Evolutionary conservation across 1,284 basidiomycete genomes (phyloP), one percentile per base, ranked within the genome.

Genomic region (Exobasidium rhododendri): DNA sequence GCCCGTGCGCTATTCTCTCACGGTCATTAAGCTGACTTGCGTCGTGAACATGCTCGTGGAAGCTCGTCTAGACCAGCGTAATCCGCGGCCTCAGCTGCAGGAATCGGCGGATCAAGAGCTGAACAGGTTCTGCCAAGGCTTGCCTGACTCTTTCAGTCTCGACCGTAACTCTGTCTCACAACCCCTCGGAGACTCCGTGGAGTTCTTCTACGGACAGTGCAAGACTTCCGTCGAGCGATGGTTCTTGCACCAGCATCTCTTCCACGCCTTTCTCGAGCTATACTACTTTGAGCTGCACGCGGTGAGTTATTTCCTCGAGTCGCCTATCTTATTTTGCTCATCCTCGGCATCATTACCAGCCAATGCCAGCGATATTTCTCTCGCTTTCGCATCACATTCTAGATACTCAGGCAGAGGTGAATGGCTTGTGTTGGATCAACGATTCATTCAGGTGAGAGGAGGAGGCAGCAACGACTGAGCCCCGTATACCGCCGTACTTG

Each of bases 241-340:
- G 47, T 31, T 50, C 24, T 31, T 50, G 20, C 47, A 50, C 20
- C 47, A 50, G 14, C 29, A 50, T 7, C 7, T 50, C 47, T 50
- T 50, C 22, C 22, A 24, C 14, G 47, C 20, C 20, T 7, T 50
- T 50, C 29, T 50, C 10, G 24, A 31, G 20, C 47, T 50, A 7
- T 31, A 50, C 29, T 7, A 7, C 47, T 24, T 26, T 31, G 10
- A 50, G 47, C 20, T 20, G 20, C 47, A 31, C 7, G 14, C 20
- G 22, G 47, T 26, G 24, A 50, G 47, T 50, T 7, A 31, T 7
- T 50, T 20, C 24, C 7, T 20, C 10, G 7, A 31, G 10, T 50
- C 20, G 47, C 47, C 22, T 31, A 10, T 50, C 29, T 7, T 7
- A 24, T 20, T 10, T 50, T 50, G 7, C 10, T 7, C 14, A 24